Evolutionary conservation across 2,329 filamentous ascomycete genomes (phyloP).

Genomic region (Rhynchosporium graminicola): DNA sequence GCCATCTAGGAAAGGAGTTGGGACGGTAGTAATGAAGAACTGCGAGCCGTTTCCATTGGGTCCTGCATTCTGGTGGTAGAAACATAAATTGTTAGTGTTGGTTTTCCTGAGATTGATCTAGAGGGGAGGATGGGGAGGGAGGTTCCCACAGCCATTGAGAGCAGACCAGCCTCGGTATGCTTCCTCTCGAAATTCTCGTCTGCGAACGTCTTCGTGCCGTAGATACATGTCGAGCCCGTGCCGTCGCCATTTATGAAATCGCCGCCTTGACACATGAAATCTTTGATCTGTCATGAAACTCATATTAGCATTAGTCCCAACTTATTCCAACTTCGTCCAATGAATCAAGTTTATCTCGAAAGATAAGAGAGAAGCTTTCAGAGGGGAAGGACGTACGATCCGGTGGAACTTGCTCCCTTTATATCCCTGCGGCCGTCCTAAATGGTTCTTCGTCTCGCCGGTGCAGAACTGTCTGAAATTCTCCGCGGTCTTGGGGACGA

Average conservation of each 20-base stretch:
- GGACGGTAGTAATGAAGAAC: slow-evolving; percentile 89
- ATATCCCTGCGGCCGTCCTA: slow-evolving; percentile 84
- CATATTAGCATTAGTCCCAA: too few relatives aligned
- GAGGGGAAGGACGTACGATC: slow-evolving; percentile 61
- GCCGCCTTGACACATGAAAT: slow-evolving; percentile 97
- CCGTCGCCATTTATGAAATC: slow-evolving; percentile 95
- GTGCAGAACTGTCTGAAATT: slow-evolving; percentile 98
- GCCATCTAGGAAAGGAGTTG: slow-evolving; percentile 83
- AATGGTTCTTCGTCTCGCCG: slow-evolving; percentile 79
- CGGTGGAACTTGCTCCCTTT: slow-evolving; percentile 94
- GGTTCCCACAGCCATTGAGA: slow-evolving; percentile 87
- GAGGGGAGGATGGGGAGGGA: slow-evolving; percentile 8
- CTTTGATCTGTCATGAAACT: slow-evolving; percentile 66
- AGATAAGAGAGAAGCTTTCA: slow-evolving; percentile 1
- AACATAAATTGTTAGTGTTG: background rate
- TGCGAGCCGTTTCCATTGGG: slow-evolving; percentile 93
- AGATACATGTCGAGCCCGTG: slow-evolving; percentile 85
- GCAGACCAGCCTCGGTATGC: slow-evolving; percentile 76
- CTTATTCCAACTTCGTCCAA: background rate
- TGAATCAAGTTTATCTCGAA: slow-evolving; percentile 18
- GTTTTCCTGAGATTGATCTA: background rate
- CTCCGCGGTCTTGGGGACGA: slow-evolving; percentile 85
- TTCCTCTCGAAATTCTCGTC: slow-evolving; percentile 87
- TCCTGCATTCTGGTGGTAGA: slow-evolving; percentile 71
- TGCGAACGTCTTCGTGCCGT: slow-evolving; percentile 78